Conservation (phyloP, 2,329 filamentous ascomycete genomes). For the Colletotrichum somersetense region DNA sequence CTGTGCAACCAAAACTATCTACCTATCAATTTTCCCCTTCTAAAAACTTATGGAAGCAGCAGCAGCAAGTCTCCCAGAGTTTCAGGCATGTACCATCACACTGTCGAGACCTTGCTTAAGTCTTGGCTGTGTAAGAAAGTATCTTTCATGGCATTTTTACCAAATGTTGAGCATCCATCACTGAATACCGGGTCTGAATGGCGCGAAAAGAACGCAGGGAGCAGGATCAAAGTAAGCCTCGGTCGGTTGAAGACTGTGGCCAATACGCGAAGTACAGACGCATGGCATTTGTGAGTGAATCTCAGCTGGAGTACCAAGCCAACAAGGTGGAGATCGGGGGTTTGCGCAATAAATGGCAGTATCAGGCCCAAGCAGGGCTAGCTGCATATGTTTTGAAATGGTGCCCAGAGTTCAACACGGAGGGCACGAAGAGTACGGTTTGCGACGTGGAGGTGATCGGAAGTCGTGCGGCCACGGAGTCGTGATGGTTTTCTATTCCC, state of each 20-base stretch:
- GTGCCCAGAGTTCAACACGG: too few relatives aligned
- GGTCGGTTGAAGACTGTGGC: background rate
- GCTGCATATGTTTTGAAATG: background rate
- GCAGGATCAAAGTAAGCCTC: background rate
- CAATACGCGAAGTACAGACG: background rate
- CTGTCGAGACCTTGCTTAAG: background rate
- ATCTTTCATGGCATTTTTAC: background rate
- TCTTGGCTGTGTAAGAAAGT: background rate
- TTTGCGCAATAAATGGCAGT: background rate
- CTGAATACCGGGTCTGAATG: background rate
- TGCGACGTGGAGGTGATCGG: background rate
- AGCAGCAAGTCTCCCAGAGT: background rate
- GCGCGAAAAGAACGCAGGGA: background rate
- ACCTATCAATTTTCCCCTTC: background rate
- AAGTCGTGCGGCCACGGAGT: slow-evolving; percentile 7
- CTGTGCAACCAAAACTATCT: background rate
- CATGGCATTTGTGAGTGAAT: background rate
- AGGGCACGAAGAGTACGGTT: background rate
- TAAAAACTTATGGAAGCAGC: background rate
- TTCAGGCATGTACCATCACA: background rate
- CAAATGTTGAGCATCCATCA: background rate
- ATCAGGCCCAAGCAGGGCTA: background rate
- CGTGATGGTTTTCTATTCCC: slow-evolving; percentile 38
- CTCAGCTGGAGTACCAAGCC: background rate
- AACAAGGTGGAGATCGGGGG: background rate